Conservation (phyloP, 192 early-diverging fungal genomes). For the Gryganskiella cystojenkinii region DNA sequence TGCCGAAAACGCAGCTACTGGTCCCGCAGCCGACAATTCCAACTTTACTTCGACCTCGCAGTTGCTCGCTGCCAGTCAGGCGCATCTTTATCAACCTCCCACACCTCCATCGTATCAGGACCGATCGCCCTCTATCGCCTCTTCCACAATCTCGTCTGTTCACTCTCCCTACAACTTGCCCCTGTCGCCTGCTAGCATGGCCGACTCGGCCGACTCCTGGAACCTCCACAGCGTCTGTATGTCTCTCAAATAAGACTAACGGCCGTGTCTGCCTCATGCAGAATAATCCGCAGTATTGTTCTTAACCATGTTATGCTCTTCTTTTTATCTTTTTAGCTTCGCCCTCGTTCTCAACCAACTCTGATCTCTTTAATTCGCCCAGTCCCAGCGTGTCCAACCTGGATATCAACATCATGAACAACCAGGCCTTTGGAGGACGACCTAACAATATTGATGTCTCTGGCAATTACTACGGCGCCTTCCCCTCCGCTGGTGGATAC, state of each 20-base stretch:
- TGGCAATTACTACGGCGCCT: slow-evolving; percentile 26
- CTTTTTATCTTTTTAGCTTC: slow-evolving; percentile 22
- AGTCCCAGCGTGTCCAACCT: slow-evolving; percentile 9
- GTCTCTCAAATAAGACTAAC: background rate
- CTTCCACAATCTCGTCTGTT: slow-evolving; percentile 29
- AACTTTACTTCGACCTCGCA: background rate
- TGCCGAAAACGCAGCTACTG: background rate
- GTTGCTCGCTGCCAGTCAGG: slow-evolving; percentile 17
- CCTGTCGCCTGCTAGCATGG: slow-evolving; percentile 46
- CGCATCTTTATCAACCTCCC: slow-evolving; percentile 35
- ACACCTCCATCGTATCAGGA: slow-evolving; percentile 37
- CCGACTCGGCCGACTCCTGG: slow-evolving; percentile 37
- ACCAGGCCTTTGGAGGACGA: slow-evolving; percentile 6
- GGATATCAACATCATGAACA: slow-evolving; percentile 8
- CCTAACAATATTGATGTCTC: slow-evolving; percentile 39
- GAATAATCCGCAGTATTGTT: background rate
- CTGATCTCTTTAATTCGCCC: slow-evolving; percentile 36
- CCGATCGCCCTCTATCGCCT: slow-evolving; percentile 43
- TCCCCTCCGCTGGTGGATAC: slow-evolving; percentile 7
- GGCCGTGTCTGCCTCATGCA: background rate
- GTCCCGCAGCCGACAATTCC: background rate
- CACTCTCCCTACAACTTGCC: slow-evolving; percentile 42
- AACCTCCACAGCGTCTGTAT: slow-evolving; percentile 40
- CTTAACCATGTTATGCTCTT: background rate
- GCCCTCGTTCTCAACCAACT: slow-evolving; percentile 33